phyloP scores from a whole-genome alignment of 768 basidiomycete genomes.

The Pulveroboletus sp. region DNA sequence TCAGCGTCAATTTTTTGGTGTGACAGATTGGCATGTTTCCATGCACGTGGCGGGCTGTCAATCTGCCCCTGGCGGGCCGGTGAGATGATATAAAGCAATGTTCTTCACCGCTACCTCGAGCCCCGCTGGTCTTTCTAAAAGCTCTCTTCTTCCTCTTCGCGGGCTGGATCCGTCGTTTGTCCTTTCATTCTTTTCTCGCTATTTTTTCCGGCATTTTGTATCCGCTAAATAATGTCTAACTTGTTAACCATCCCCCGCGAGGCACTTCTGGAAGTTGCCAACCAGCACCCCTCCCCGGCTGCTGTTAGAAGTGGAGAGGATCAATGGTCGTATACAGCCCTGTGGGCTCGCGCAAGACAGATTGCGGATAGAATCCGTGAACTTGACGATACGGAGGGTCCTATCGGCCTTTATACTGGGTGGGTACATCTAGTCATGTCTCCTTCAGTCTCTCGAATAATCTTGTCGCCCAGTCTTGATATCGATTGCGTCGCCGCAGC shows the following conservation, averaged over 20 bases:
- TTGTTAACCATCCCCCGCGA: slow-evolving; percentile 26
- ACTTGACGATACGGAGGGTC: slow-evolving; percentile 13
- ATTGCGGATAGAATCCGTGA: slow-evolving; percentile 7
- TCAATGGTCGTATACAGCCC: slow-evolving; percentile 29
- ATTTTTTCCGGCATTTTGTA: not conserved
- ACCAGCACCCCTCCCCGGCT: slow-evolving; percentile 20
- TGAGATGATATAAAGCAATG: slow-evolving; percentile 17
- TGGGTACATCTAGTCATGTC: slow-evolving; percentile 2
- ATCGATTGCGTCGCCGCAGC: slow-evolving; percentile 29
- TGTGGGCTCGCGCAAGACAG: slow-evolving; percentile 29
- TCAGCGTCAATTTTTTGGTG: too few species aligned
- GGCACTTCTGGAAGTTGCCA: slow-evolving; percentile 30
- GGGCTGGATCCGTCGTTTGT: slow-evolving; percentile 19
- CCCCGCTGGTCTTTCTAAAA: not conserved
- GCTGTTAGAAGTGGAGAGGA: slow-evolving; percentile 19
- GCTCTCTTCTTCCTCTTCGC: slow-evolving; percentile 6
- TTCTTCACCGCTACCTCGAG: slow-evolving; percentile 6
- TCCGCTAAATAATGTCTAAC: slow-evolving; percentile 10
- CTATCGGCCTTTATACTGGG: slow-evolving; percentile 28
- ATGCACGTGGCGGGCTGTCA: too few species aligned
- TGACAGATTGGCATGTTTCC: too few species aligned
- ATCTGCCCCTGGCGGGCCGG: too few species aligned
- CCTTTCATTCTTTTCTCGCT: not conserved
- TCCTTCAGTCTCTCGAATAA: not conserved
- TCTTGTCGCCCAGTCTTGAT: slow-evolving; percentile 20